Percentiles rank a stretch among this genome's conserved stretches.
phyloP scores from a whole-genome alignment of 805 yeast species.

The Priceomyces medius region DNA sequence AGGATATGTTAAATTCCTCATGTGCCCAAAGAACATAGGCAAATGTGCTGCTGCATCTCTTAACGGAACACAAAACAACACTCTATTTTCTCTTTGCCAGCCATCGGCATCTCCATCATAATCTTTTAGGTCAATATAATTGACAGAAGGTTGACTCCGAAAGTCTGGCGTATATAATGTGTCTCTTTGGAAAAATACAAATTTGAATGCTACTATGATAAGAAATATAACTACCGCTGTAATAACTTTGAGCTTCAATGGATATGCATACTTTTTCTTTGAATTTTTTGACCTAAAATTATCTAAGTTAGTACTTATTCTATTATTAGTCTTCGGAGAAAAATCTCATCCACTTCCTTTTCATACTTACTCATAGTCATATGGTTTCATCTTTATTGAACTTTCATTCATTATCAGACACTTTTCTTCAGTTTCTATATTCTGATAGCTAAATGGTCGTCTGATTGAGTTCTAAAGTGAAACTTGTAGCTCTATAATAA shows the following conservation, averaged over 20 bases:
- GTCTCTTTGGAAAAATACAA: constrained; percentile 12
- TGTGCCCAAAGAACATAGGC: constrained; percentile 84
- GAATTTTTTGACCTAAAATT: not conserved
- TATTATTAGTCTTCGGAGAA: constrained; percentile 2
- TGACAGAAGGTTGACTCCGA: constrained; percentile 40
- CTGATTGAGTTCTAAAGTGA: not conserved
- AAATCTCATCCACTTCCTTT: not conserved
- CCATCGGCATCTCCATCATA: constrained; percentile 69
- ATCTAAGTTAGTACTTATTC: not conserved
- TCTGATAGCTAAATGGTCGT: no score
- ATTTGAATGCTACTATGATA: constrained; percentile 12
- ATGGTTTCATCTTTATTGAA: constrained; percentile 22
- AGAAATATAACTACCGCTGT: constrained; percentile 11
- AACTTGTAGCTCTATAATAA: not conserved
- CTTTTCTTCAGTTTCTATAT: no score
- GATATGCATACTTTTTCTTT: constrained; percentile 1
- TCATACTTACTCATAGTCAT: constrained; percentile 16
- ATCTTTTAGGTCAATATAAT: constrained; percentile 69
- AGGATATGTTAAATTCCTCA: constrained; percentile 79
- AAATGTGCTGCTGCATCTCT: constrained; percentile 90
- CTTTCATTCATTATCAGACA: no score
- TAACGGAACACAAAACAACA: constrained; percentile 82
- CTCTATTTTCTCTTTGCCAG: constrained; percentile 76
- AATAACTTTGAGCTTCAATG: constrained; percentile 7
- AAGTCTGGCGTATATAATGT: constrained; percentile 35